Conservation (phyloP, 2,329 filamentous ascomycete species). For the Hypoxylon sp. region DNA sequence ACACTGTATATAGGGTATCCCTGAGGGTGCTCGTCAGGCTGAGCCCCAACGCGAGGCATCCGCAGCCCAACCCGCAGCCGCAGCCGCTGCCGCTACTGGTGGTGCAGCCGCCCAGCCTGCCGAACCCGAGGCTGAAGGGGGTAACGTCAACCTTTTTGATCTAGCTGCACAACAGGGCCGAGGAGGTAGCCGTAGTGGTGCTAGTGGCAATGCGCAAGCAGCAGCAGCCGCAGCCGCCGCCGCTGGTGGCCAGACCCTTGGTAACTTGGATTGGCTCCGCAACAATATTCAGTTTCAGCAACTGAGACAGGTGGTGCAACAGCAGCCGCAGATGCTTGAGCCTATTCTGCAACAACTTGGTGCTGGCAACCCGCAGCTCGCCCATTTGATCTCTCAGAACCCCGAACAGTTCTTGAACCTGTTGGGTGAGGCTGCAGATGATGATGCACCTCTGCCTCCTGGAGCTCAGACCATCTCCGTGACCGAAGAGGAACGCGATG, state of each 20-base stretch:
- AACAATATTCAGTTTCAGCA: slow-evolving; percentile 99
- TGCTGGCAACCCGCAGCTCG: slow-evolving; percentile 93
- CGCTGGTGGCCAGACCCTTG: slow-evolving; percentile 65
- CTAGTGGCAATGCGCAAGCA: slow-evolving; percentile 59
- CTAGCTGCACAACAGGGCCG: slow-evolving; percentile 84
- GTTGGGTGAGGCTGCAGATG: slow-evolving; percentile 87
- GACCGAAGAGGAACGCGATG: slow-evolving; percentile 95
- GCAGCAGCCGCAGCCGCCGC: slow-evolving; percentile 61
- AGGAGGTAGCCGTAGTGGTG: slow-evolving; percentile 60
- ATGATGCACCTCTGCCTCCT: slow-evolving; percentile 86
- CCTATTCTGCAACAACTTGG: slow-evolving; percentile 97
- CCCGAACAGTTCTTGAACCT: slow-evolving; percentile 94
- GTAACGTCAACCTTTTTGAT: slow-evolving; percentile 90
- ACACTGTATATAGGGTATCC: slow-evolving; percentile 78
- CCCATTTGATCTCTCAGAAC: slow-evolving; percentile 90
- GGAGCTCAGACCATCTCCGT: slow-evolving; percentile 92
- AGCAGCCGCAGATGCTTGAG: slow-evolving; percentile 98
- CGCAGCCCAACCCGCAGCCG: slow-evolving; percentile 56
- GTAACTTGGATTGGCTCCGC: slow-evolving; percentile 92
- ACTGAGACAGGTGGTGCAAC: slow-evolving; percentile 95
- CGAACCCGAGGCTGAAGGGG: slow-evolving; percentile 62
- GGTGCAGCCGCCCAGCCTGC: slow-evolving; percentile 59
- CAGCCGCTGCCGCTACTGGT: slow-evolving; percentile 61
- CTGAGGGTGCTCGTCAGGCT: slow-evolving; percentile 83
- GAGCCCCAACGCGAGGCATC: slow-evolving; percentile 65